phyloP scores from a whole-genome alignment of 768 basidiomycete genomes.

The Lactarius vividus region DNA sequence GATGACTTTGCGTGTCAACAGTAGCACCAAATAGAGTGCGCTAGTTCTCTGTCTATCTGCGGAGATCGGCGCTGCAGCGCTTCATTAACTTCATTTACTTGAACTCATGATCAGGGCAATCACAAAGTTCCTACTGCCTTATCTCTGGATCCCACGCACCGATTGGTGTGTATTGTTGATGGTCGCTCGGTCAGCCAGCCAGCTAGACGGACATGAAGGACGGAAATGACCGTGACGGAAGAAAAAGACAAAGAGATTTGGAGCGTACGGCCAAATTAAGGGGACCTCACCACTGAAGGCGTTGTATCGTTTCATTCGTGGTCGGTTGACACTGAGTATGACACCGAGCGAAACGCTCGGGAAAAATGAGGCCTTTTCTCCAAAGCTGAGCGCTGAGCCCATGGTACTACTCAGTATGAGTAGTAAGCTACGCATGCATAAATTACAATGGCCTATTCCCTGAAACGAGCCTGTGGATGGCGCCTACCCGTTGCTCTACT shows the following conservation, averaged over 20 bases:
- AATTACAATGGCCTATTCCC: background rate
- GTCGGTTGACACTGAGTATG: background rate
- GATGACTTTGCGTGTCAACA: background rate
- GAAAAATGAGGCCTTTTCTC: background rate
- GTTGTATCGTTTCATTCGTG: no score
- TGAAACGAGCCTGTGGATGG: background rate
- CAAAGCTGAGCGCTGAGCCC: background rate
- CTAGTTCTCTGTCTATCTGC: background rate
- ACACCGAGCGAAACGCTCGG: background rate
- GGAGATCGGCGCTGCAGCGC: background rate
- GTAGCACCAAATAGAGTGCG: background rate
- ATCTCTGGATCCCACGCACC: background rate
- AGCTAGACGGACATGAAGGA: background rate
- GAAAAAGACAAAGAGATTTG: background rate
- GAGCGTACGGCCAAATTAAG: background rate
- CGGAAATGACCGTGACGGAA: background rate
- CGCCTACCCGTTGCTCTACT: background rate
- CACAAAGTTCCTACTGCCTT: background rate
- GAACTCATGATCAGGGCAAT: background rate
- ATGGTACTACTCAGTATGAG: background rate
- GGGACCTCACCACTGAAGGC: no score
- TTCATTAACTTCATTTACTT: background rate
- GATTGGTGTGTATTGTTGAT: background rate
- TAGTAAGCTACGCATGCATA: background rate
- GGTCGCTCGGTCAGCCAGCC: background rate